Evolutionary conservation across 441 rosid genomes (phyloP).

Genomic region (Monsonia emarginata): DNA sequence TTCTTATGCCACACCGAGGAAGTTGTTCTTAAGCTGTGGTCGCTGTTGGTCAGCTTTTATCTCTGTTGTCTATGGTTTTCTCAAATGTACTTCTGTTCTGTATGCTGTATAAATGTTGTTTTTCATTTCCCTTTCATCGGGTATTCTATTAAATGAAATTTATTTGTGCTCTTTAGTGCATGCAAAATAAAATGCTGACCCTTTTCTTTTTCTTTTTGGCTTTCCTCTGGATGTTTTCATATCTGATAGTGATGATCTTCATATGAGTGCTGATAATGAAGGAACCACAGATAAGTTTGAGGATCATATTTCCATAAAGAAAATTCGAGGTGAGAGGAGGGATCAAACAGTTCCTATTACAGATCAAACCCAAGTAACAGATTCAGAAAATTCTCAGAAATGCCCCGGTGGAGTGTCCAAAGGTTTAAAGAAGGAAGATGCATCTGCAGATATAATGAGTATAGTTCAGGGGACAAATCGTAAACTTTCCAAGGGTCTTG

Average conservation of each 20-base stretch:
- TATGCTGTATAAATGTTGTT: neutral
- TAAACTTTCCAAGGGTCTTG: slow-evolving; percentile 31
- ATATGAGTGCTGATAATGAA: slow-evolving; percentile 31
- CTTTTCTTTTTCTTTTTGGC: slow-evolving; percentile 4
- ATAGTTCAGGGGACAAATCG: slow-evolving; percentile 49
- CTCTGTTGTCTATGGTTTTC: neutral
- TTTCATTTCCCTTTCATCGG: neutral
- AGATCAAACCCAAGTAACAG: slow-evolving; percentile 28
- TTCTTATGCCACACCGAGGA: neutral
- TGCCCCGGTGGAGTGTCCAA: slow-evolving; percentile 11
- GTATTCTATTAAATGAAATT: slow-evolving; percentile 5
- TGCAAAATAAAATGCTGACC: slow-evolving; percentile 12
- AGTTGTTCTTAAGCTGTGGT: neutral
- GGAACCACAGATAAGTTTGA: slow-evolving; percentile 30
- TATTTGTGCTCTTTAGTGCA: slow-evolving; percentile 4
- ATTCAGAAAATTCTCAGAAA: slow-evolving; percentile 27
- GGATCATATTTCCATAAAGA: slow-evolving; percentile 29
- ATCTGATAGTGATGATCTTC: slow-evolving; percentile 28
- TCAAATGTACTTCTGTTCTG: neutral
- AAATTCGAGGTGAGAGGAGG: slow-evolving; percentile 35
- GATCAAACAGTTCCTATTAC: slow-evolving; percentile 26
- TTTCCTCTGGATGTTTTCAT: slow-evolving; percentile 11
- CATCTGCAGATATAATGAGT: slow-evolving; percentile 52
- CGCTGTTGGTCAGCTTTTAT: neutral
- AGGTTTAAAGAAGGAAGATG: slow-evolving; percentile 23